phyloP scores from a whole-genome alignment of 2,329 filamentous ascomycete genomes.

The Trichoderma arundinaceum region DNA sequence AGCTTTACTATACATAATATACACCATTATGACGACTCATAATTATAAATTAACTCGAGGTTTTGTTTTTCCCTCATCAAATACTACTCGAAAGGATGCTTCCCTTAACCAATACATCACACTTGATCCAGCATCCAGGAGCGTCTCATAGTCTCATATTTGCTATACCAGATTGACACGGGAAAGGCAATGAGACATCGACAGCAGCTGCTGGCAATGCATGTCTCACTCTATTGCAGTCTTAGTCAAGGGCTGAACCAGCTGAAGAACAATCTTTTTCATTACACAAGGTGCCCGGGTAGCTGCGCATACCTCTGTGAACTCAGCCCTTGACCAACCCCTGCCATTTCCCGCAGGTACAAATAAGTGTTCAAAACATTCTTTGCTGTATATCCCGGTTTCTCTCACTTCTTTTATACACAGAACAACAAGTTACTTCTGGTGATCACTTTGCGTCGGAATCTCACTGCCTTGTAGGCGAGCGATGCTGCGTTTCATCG shows the following conservation, averaged over 20 bases:
- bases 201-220: neutral
- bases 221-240: constrained; percentile 6
- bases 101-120: too few species aligned
- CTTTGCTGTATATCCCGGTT: too few species aligned
- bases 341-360: neutral
- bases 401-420: too few species aligned
- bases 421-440: too few species aligned
- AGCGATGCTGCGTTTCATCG: neutral
- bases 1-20: too few species aligned
- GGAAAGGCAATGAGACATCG: constrained; percentile 5
- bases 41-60: neutral
- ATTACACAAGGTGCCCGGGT: neutral
- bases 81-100: neutral
- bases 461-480: neutral
- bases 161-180: neutral
- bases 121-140: neutral
- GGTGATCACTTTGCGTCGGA: too few species aligned
- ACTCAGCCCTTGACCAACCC: neutral
- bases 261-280: constrained; percentile 5
- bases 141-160: neutral
- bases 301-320: neutral
- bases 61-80: neutral
- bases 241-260: neutral
- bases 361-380: too few species aligned
- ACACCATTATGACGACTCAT: too few species aligned